Base-by-base conservation (phyloP, 768 basidiomycete species). In the Hypholoma sublateritium region DNA sequence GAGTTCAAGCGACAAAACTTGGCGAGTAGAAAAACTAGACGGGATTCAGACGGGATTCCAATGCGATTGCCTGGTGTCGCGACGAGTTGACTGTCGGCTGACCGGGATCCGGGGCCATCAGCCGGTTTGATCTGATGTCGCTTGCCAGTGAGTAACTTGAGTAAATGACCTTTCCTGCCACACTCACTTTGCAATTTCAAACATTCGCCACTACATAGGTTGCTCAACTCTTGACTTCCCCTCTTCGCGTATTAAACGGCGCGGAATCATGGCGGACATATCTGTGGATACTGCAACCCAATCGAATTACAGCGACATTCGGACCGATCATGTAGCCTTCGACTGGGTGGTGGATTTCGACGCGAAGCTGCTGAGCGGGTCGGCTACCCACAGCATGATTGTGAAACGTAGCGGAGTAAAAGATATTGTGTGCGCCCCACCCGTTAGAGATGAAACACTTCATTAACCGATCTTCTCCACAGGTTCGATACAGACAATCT, bases 311-410 rank as follows among this genome's bases (percentile, higher is more conserved):
- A 69, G 72, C 5, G 73, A 87, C 46, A 79, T 95, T 60, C 70
- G 75, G 3, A 86, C 89, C 1, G 77, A 82, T 34, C 84, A 92
- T 67, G 72, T 94, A 13, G 72, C 80, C 22, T 83, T 97, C 48
- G 80, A 89, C 61, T 96, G 93, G 94, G 73, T 63, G 0, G 72
- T 97, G 59, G 86, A 97, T 72, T 97, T 93, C 68, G 64, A 76
- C 0, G 66, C 76, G 3, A 70, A 86, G 64, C 72, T 78, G 47
- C 76, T 96, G 59, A 69, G 72, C 28, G 95, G 95, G 0, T 78
- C 80, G 17, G 91, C 80, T 8, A 80, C 76, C 0, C 88, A 95
- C 68, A 76, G 74, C 4, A 70, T 97, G 50, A 69, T 69, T 12
- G 83, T 86, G 11, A 78, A 77, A 53, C 75, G 77, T 50, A 77